Percentiles rank a stretch among this genome's conserved stretches.
phyloP scores from a whole-genome alignment of 306 rosid genomes.

The Rosa persica region DNA sequence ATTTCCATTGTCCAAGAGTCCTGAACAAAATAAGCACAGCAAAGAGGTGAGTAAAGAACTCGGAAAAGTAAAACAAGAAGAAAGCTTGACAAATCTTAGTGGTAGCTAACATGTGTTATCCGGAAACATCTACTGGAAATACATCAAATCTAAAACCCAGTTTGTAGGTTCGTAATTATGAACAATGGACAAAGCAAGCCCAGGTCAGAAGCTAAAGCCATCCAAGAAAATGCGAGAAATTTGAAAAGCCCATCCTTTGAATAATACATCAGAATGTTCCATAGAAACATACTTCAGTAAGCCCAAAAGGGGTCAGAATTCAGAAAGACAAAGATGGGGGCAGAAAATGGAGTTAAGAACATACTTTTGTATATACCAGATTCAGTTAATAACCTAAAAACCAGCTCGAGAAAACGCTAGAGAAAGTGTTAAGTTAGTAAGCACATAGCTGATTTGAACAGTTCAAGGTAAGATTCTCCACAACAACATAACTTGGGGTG shows the following conservation, averaged over 20 bases:
- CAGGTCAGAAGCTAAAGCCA: neutral
- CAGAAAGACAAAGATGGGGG: neutral
- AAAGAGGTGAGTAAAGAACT: neutral
- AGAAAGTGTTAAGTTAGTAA: neutral
- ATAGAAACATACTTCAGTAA: neutral
- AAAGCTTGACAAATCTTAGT: neutral
- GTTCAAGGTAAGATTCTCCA: slow-evolving; percentile 20
- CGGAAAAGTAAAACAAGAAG: neutral
- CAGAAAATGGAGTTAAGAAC: neutral
- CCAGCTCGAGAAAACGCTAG: neutral
- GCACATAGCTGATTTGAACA: slow-evolving; percentile 10
- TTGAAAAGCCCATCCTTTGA: neutral
- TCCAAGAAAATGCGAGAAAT: slow-evolving; percentile 6
- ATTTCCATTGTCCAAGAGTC: slow-evolving; percentile 77
- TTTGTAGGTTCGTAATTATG: neutral
- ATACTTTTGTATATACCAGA: neutral
- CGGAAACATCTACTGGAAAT: neutral
- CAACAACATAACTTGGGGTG: slow-evolving; percentile 9
- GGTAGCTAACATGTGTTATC: neutral
- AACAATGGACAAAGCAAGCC: neutral
- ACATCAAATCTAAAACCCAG: neutral
- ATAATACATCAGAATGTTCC: neutral
- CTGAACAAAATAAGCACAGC: slow-evolving; percentile 34
- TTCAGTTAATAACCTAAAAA: neutral
- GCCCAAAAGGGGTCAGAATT: neutral